Conservation (phyloP, 345 rosid genomes). For the Boechera retrofracta region DNA sequence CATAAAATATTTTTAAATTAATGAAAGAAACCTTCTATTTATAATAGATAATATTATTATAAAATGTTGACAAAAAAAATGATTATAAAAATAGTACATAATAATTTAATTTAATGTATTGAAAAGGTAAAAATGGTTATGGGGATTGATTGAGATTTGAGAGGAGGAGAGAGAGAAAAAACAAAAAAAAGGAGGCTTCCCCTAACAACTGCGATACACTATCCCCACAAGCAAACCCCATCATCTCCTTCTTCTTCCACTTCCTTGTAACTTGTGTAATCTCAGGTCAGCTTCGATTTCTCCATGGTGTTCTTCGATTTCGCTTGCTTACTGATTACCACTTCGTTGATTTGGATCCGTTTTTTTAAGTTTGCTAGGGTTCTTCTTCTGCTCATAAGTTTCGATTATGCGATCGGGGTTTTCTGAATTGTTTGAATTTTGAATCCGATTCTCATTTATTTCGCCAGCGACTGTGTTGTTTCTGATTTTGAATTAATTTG, state of each 20-base stretch:
- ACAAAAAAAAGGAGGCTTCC: conserved; percentile 15
- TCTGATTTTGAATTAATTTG: not conserved
- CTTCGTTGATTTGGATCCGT: conserved; percentile 20
- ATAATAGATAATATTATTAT: not conserved
- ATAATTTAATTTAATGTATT: not conserved
- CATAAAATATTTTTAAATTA: not conserved
- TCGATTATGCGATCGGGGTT: conserved; percentile 18
- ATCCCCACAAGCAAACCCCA: conserved; percentile 42
- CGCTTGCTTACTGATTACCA: conserved; percentile 5
- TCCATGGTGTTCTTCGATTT: not conserved
- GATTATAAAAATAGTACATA: too few relatives aligned
- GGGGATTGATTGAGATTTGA: conserved; percentile 12
- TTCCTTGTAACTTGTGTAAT: not conserved
- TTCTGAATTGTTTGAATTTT: not conserved
- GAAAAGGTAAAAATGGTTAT: conserved; percentile 32
- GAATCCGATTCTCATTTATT: conserved; percentile 16
- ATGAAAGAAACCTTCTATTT: not conserved
- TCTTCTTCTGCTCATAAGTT: conserved; percentile 20
- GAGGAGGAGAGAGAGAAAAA: not conserved
- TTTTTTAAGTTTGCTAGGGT: conserved; percentile 19
- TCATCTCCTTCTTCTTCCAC: not conserved
- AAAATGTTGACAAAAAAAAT: too few relatives aligned
- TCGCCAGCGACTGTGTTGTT: too few relatives aligned
- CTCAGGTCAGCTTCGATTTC: conserved; percentile 38
- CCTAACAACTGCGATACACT: conserved; percentile 44